Evolutionary conservation across 176 grass and related monocot genomes (phyloP).

Genomic region (Saccharum spontaneum): DNA sequence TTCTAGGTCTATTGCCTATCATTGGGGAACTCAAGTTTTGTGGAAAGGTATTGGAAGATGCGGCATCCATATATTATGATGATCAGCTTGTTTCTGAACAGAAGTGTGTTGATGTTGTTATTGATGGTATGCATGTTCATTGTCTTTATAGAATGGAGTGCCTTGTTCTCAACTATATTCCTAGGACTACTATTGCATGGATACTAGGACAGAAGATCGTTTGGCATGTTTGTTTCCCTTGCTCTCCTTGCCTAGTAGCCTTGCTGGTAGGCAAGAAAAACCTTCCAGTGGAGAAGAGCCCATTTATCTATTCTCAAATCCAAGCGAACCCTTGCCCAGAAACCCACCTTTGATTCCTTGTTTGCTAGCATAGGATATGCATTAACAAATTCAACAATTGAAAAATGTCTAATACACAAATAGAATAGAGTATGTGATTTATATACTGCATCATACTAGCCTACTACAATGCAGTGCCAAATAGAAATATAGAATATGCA

Average conservation of each 20-base stretch:
- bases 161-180: constrained; percentile 9
- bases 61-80: constrained; percentile 47
- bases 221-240: neutral
- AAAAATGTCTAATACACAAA: neutral
- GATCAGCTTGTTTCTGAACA: constrained; percentile 55
- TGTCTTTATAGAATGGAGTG: neutral
- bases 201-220: neutral
- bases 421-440: neutral
- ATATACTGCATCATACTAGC: constrained; percentile 11
- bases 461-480: neutral
- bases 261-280: neutral
- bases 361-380: constrained; percentile 14
- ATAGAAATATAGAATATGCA: neutral
- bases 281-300: neutral
- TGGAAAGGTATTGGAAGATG: constrained; percentile 55
- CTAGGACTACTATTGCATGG: constrained; percentile 12
- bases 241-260: neutral
- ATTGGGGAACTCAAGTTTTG: constrained; percentile 62
- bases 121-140: constrained; percentile 59
- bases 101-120: constrained; percentile 63
- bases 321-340: neutral
- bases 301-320: neutral
- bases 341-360: neutral
- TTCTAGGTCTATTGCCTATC: constrained; percentile 79
- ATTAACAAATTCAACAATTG: neutral